phyloP scores from a whole-genome alignment of 352 stramenopile genomes.

The Phytopythium helicoides region DNA sequence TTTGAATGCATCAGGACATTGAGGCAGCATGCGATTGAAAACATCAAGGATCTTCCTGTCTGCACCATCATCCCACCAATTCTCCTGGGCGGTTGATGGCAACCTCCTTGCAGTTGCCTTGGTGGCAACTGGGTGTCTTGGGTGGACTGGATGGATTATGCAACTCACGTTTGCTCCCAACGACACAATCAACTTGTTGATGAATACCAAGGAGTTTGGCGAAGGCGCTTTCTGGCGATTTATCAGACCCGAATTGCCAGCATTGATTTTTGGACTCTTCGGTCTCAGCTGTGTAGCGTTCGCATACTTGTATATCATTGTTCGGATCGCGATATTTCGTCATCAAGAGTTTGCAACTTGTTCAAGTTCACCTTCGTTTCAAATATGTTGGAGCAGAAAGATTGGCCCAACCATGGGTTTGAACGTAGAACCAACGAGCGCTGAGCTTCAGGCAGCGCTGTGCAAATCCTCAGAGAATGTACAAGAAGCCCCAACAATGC shows the following conservation, averaged over 20 bases:
- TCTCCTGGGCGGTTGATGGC: background rate
- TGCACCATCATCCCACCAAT: no score
- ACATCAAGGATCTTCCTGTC: no score
- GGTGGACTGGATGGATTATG: constrained; percentile 10
- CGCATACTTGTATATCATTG: constrained; percentile 4
- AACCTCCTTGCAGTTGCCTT: background rate
- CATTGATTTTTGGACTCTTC: background rate
- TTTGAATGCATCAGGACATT: no score
- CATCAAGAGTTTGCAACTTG: background rate
- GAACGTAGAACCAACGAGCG: background rate
- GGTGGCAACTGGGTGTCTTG: background rate
- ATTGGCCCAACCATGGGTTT: no score
- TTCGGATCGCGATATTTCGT: background rate
- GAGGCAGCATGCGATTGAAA: no score
- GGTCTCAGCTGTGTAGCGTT: background rate
- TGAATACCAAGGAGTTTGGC: constrained; percentile 8
- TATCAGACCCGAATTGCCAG: background rate
- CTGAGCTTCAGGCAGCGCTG: no score
- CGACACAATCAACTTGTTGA: constrained; percentile 7
- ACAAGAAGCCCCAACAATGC: background rate
- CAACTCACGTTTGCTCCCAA: constrained; percentile 9
- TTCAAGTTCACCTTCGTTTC: background rate
- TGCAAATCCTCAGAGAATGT: no score
- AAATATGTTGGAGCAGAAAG: background rate
- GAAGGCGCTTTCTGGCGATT: constrained; percentile 12